Evolutionary conservation across 2,329 filamentous ascomycete species (phyloP).

Genomic region (Pseudogymnoascus sp.): DNA sequence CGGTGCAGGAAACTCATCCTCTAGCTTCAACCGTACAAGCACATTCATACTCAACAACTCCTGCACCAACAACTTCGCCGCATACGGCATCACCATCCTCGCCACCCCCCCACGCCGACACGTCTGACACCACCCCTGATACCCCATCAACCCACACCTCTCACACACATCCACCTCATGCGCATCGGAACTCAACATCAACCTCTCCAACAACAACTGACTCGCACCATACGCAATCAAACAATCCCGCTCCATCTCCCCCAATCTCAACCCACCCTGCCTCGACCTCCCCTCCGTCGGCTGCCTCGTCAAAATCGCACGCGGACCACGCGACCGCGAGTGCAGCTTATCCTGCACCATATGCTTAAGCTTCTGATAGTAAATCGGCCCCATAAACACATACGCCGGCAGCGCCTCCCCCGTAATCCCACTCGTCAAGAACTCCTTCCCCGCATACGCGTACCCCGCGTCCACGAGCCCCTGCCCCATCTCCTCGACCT

Average conservation of each 20-base stretch:
- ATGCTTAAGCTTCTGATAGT: constrained; percentile 99
- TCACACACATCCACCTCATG: constrained; percentile 92
- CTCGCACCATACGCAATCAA: constrained; percentile 93
- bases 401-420: constrained; percentile 91
- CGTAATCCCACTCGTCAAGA: constrained; percentile 89
- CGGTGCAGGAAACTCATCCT: constrained; percentile 74
- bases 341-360: constrained; percentile 99
- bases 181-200: constrained; percentile 92
- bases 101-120: constrained; percentile 71
- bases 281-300: constrained; percentile 92
- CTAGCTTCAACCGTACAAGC: constrained; percentile 81
- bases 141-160: constrained; percentile 89
- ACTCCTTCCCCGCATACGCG: constrained; percentile 95
- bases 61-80: constrained; percentile 91
- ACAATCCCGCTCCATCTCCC: constrained; percentile 99
- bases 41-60: constrained; percentile 98
- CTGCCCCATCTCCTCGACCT: constrained; percentile 80
- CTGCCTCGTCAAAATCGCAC: constrained; percentile 87
- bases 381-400: constrained; percentile 97
- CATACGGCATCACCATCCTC: constrained; percentile 95
- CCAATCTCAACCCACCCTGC: constrained; percentile 84
- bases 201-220: constrained; percentile 81
- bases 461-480: constrained; percentile 84
- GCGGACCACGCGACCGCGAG: constrained; percentile 80
- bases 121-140: constrained; percentile 88